Percentiles rank a stretch among this genome's conserved stretches.
These are phyloP conservation scores for Aspergillus flavus DNA, from an alignment of 2,329 filamentous ascomycete species.

Conservation along the genomic window DNA sequence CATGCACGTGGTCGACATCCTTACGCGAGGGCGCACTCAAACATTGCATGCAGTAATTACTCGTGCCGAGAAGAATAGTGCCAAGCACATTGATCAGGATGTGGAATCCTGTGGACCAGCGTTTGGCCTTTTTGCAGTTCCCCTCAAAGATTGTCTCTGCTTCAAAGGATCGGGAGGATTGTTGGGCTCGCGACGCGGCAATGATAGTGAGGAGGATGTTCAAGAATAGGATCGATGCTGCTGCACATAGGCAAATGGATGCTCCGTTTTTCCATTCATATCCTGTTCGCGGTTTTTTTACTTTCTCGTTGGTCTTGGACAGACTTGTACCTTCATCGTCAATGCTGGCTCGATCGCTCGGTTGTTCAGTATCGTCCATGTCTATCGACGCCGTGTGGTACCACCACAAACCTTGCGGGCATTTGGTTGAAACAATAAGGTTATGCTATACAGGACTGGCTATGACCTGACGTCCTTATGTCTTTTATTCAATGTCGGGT, in stretches of 20 bases:
- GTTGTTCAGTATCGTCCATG: not conserved
- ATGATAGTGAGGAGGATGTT: not conserved
- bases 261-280: not conserved
- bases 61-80: not conserved
- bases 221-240: not conserved
- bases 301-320: not conserved
- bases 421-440: too few species aligned
- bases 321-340: not conserved
- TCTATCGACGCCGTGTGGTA: too few species aligned
- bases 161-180: not conserved
- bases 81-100: not conserved
- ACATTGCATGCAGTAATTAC: not conserved
- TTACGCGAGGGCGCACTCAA: not conserved
- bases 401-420: too few species aligned
- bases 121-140: not conserved
- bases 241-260: not conserved
- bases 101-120: not conserved
- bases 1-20: not conserved
- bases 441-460: too few species aligned
- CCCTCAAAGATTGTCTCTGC: not conserved
- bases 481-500: too few species aligned
- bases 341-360: not conserved
- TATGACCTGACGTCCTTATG: too few species aligned
- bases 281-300: not conserved
- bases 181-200: not conserved